Conservation (phyloP, 495 filamentous ascomycete genomes). For the Penicillium lividum region DNA sequence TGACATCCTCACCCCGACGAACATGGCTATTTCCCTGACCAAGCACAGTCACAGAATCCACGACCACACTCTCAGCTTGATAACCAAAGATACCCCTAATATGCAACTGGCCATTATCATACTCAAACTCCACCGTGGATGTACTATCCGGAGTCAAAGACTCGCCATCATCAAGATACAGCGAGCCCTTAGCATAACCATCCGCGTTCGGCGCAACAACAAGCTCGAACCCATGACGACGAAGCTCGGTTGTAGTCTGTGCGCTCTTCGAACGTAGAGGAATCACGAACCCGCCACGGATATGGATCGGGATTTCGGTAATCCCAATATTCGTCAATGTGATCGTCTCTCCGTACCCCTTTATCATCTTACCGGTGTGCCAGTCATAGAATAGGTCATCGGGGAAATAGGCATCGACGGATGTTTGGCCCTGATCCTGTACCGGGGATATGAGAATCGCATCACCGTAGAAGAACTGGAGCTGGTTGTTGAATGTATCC, state of each 20-base stretch:
- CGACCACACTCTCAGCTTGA: slow-evolving; percentile 32
- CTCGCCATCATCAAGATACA: slow-evolving; percentile 66
- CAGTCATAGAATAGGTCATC: slow-evolving; percentile 78
- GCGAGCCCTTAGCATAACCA: slow-evolving; percentile 48
- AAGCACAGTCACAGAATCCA: slow-evolving; percentile 56
- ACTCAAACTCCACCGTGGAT: slow-evolving; percentile 56
- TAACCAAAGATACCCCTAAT: slow-evolving; percentile 57
- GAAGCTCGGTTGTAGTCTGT: slow-evolving; percentile 69
- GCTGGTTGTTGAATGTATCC: slow-evolving; percentile 58
- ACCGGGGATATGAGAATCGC: slow-evolving; percentile 75
- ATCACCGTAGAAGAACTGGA: slow-evolving; percentile 75
- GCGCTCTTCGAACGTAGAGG: slow-evolving; percentile 62
- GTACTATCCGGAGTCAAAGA: slow-evolving; percentile 51
- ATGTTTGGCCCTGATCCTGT: slow-evolving; percentile 59
- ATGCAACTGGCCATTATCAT: slow-evolving; percentile 47
- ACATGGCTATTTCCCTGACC: slow-evolving; percentile 32
- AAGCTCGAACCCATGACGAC: slow-evolving; percentile 67
- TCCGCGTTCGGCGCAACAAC: slow-evolving; percentile 61
- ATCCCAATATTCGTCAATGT: slow-evolving; percentile 56
- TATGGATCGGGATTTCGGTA: slow-evolving; percentile 71
- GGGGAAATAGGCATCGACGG: slow-evolving; percentile 72
- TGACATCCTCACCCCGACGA: slow-evolving; percentile 4
- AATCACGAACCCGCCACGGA: slow-evolving; percentile 69
- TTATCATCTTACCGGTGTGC: slow-evolving; percentile 59
- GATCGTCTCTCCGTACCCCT: slow-evolving; percentile 54